Evolutionary conservation across 1,139 yeast species (phyloP), one percentile per base, ranked within the genome.

Genomic region (Taphrina confusa): DNA sequence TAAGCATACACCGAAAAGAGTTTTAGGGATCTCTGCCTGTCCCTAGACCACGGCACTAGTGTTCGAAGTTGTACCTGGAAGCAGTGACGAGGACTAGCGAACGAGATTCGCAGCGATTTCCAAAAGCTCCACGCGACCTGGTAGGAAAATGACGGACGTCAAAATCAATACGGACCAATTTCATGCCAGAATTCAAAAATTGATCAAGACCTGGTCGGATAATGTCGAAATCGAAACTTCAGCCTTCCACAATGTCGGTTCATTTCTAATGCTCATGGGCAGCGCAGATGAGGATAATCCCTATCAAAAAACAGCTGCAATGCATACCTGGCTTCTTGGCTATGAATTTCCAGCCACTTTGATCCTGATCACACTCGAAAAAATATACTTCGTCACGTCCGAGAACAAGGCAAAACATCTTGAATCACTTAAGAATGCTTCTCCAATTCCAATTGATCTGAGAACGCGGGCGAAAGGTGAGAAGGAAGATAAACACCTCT

Each of bases 311-410:
- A 85, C 96, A 11, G 85, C 96, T 0, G 87, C 87, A 54, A 74
- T 91, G 52, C 97, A 91, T 71, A 86, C 86, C 55, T 92, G 97
- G 97, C 76, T 92, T 62, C 76, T 92, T 62, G 97, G 97, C 4
- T 92, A 91, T 71, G 97, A 94, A 71, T 91, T 92, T 70, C 95
- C 96, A 22, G 94, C 95, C 61, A 90, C 97, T 1, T 84, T 84
- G 45, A 74, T 92, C 62, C 82, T 80, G 57, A 75, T 91, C 63
- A 81, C 87, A 4, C 78, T 80, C 60, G 80, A 80, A 47, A 82
- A 82, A 67, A 76, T 84, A 54, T 74, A 82, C 14, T 77, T 92
- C 62, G 79, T 91, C 63, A 91, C 97, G 0, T 84, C 94, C 36
- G 85, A 84, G 58, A 63, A 49, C 42, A 62, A 62, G 30, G 63